These are phyloP conservation scores for Talaromyces amestolkiae DNA, from an alignment of 2,329 filamentous ascomycete species.

Conservation along the genomic window DNA sequence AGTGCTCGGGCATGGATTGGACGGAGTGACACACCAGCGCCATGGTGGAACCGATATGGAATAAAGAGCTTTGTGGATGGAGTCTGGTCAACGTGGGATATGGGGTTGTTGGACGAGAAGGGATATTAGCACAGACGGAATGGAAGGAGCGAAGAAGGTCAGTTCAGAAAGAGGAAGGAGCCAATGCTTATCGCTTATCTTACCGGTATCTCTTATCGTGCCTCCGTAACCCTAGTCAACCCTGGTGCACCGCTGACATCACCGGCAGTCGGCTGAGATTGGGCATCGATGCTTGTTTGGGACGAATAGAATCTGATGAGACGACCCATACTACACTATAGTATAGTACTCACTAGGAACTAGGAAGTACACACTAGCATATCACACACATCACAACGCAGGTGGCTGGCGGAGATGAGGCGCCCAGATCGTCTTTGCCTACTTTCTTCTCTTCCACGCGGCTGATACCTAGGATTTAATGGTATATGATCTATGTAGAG, in stretches of 20 bases:
- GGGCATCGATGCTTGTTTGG: constrained; percentile 10
- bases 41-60: constrained; percentile 3
- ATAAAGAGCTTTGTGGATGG: not conserved
- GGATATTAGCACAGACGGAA: not conserved
- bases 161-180: not conserved
- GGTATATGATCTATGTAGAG: too few species aligned
- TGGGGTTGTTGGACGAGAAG: not conserved
- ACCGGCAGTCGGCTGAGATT: not conserved
- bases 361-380: not conserved
- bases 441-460: not conserved
- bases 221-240: not conserved
- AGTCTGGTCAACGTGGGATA: not conserved
- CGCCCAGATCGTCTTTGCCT: not conserved
- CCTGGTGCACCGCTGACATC: not conserved
- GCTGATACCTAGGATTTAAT: not conserved
- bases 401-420: not conserved
- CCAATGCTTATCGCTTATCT: not conserved
- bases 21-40: not conserved
- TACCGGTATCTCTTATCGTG: too few species aligned
- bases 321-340: not conserved
- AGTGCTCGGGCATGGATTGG: constrained; percentile 2
- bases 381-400: not conserved
- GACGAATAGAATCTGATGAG: not conserved
- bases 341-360: too few species aligned
- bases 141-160: not conserved